Evolutionary conservation across 306 rosid species (phyloP), one percentile per base, ranked within the genome.

Genomic region (Macrotyloma uniflorum): DNA sequence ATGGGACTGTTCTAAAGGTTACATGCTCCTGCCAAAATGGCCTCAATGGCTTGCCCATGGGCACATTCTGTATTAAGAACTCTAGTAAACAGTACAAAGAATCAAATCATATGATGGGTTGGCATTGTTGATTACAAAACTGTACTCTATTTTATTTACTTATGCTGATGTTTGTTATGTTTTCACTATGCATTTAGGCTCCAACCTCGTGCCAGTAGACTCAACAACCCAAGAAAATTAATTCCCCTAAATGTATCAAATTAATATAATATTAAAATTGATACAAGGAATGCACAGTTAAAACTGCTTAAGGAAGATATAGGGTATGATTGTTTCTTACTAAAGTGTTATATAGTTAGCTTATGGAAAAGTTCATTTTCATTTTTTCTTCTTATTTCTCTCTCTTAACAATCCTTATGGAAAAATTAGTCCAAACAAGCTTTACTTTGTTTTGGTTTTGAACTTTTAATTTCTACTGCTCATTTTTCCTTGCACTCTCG

Each of bases 1-100:
- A 36, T 7, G 35, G 11, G 42, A 49, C 53, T 67, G 61, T 55
- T 69, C 19, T 43, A 55, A 68, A 42, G 38, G 70, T 70, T 8
- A 47, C 54, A 47, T 35, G 45, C n/a, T 70, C 70, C n/a, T 67
- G 46, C 55, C 58, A 67, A 67, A 20, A 16, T 78, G 68, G 22
- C 11, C 51, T 74, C 26, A 58, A 5, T 59, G 28, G 16, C 40
- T 26, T 59, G 74, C 40, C 59, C 32, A 47, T 61, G 45, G 23
- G 26, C 55, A 67, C 46, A 38, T 67, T 33, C n/a, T 49, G 46
- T 50, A 15, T 22, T 65, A 65, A 49, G 53, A 64, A 35, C 40
- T 32, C 40, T 64, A 64, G 20, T 76, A 2, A 24, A n/a, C 59
- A 67, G 42, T 67, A 57, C 33, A 12, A 69, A 57, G 51, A 80